Base-by-base conservation (phyloP, 768 basidiomycete species). In the Porpolomopsis calyptriformis region DNA sequence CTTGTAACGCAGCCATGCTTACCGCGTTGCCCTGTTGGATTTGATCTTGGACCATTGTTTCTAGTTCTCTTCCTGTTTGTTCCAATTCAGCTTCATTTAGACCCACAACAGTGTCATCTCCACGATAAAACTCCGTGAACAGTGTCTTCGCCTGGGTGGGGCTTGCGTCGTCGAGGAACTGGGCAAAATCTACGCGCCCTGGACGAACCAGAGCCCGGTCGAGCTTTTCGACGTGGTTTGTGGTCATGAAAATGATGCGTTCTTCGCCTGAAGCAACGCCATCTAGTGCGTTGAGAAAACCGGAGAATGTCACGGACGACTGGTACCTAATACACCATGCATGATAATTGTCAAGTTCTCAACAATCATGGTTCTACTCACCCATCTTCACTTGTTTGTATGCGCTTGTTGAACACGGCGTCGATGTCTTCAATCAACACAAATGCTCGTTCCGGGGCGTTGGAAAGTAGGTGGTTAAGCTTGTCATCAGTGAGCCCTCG, bases 161-260 rank as follows among this genome's bases (percentile, higher is more conserved):
- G 20, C 76, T 81, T 4, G 96, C 89, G 55, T 99, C 88, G 61
- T 84, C 91, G 40, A 99, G 75, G 29, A 85, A 64, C 53, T 87
- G 77, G 22, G 78, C 73, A 38, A 97, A 62, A 61, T 99, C 96
- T 35, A 99, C 93, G 8, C 96, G 78, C 14, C 96, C 96, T 0
- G 96, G 94, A 42, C 96, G 81, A 57, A 98, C 89, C 38, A 99
- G 77, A 0, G 94, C 96, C 4, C 90, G 84, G 64, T 99, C 96
- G 27, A 99, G 77, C 51, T 72, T 74, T 49, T 86, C 80, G 45
- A 87, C 60, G 55, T 98, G 96, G 62, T 99, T 99, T n/a, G 96
- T 98, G 0, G 96, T 99, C 82, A 99, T 87, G 66, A 99, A 99
- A 27, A 99, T 78, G 59, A 99, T 83, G n/a, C 96, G 82, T 57